These are phyloP conservation scores for Cladosporium phlei DNA, from an alignment of 2,329 filamentous ascomycete species.

Conservation along the genomic window DNA sequence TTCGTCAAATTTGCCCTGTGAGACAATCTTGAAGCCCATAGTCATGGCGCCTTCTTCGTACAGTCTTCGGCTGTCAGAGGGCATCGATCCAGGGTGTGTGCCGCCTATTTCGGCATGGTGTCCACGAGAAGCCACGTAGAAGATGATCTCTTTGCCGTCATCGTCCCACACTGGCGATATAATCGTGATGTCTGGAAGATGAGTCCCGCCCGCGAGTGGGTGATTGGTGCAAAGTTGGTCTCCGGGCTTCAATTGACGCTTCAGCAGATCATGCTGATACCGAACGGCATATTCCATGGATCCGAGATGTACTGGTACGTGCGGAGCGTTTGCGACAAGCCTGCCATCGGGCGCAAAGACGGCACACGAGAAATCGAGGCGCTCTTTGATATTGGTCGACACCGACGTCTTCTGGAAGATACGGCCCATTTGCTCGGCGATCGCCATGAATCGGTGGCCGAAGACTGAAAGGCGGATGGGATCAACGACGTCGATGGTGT, in stretches of 20 bases:
- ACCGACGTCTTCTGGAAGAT: constrained; percentile 53
- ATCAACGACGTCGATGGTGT: constrained; percentile 32
- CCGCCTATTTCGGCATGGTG: constrained; percentile 40
- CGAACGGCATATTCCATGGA: constrained; percentile 40
- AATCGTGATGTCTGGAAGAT: constrained; percentile 41
- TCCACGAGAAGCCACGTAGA: constrained; percentile 38
- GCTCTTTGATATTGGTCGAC: constrained; percentile 45
- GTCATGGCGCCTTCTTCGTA: constrained; percentile 44
- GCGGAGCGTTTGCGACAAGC: constrained; percentile 41
- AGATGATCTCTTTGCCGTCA: constrained; percentile 28
- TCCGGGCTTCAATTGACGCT: constrained; percentile 33
- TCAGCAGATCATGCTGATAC: constrained; percentile 35
- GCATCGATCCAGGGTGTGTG: constrained; percentile 39
- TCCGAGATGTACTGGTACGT: constrained; percentile 41
- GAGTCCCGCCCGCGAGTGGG: constrained; percentile 37
- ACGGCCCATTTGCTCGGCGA: constrained; percentile 56
- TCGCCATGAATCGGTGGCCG: constrained; percentile 55
- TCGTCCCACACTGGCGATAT: constrained; percentile 37
- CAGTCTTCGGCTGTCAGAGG: constrained; percentile 37
- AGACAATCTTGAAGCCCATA: constrained; percentile 18
- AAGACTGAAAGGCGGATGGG: constrained; percentile 53
- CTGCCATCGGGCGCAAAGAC: constrained; percentile 39
- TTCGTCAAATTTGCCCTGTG: constrained; percentile 39
- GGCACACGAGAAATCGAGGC: constrained; percentile 42
- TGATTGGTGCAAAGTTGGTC: constrained; percentile 40